Base-by-base conservation (phyloP, 495 filamentous ascomycete genomes). In the Tuber melanosporum region DNA sequence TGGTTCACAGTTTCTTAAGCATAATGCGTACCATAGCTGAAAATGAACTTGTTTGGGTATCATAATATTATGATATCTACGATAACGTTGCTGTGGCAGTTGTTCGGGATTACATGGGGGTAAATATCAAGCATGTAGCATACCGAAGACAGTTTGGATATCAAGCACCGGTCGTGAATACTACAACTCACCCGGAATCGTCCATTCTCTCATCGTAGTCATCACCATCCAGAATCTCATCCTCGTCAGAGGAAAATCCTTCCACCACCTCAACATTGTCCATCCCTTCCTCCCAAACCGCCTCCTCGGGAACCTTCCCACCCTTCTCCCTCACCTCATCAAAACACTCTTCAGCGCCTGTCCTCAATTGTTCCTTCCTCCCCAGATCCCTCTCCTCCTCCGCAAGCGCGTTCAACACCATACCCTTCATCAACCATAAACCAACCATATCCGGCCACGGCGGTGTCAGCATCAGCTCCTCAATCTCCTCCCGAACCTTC, bases 401-500 rank as follows among this genome's bases (percentile, higher is more conserved):
- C n/a, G 74, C 78, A 57, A 83, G 70, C 81, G 78, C 82, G 12
- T 79, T 76, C 66, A 71, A 77, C 6, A 83, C 76, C 82, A 83
- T 83, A 15, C 81, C 82, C 32, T 75, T 72, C 57, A 83, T 41
- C 45, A 81, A 32, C 81, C 78, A 75, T 39, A 83, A 36, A 5
- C 46, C 62, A 3, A 41, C 69, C 69, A 81, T 70, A 73, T 83
- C 77, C 66, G 75, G 62, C 73, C 73, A 83, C 44, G 82, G 81
- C 32, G 82, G 81, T 7, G 76, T 73, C 71, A 83, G 45, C 70
- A 90, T 86, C 32, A 91, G 85, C 74, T 89, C 85, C 77, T 89
- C 84, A 82, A 91, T 89, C 83, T 90, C 88, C 44, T 75, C 77
- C 78, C 90, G 88, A 1, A 87, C 86, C 82, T 85, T 86, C 19